phyloP scores from a whole-genome alignment of 345 rosid genomes.

The Sisymbrium altissimum region DNA sequence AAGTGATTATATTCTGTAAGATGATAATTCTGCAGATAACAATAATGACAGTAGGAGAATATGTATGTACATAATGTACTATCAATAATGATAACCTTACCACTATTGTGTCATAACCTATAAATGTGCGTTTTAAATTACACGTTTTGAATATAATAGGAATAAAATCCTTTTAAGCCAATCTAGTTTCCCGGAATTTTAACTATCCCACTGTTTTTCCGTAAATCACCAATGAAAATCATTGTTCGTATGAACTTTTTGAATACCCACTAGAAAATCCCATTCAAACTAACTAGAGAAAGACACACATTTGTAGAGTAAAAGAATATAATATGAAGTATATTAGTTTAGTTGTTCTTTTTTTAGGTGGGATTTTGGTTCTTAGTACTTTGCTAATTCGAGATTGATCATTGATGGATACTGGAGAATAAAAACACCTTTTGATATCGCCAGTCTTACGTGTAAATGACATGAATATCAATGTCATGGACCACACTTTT shows the following conservation, averaged over 20 bases:
- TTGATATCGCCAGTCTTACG: slow-evolving; percentile 25
- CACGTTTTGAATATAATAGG: not conserved
- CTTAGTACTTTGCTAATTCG: slow-evolving; percentile 35
- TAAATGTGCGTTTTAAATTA: not conserved
- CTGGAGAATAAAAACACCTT: slow-evolving; percentile 9
- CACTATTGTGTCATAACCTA: not conserved
- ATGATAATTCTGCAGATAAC: not conserved
- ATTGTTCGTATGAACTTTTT: not conserved
- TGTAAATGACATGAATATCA: slow-evolving; percentile 35
- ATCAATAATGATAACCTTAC: not conserved
- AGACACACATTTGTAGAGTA: not conserved
- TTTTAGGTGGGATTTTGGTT: slow-evolving; percentile 25
- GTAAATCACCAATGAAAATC: not conserved
- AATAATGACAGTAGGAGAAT: not conserved
- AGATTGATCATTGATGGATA: slow-evolving; percentile 27
- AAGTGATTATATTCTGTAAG: not conserved
- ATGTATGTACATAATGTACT: not conserved
- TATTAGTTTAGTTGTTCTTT: slow-evolving; percentile 29
- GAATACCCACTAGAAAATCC: not conserved
- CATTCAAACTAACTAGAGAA: not conserved
- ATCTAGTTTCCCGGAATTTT: not conserved
- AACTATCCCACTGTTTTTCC: not conserved
- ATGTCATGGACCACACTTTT: slow-evolving; percentile 34
- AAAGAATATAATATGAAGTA: not conserved
- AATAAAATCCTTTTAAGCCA: not conserved